A percentile compares a stretch with the other conserved stretches of the same genome.
Conservation (phyloP, 225 moss, liverwort and hornwort genomes). For the Lunularia cruciata region DNA sequence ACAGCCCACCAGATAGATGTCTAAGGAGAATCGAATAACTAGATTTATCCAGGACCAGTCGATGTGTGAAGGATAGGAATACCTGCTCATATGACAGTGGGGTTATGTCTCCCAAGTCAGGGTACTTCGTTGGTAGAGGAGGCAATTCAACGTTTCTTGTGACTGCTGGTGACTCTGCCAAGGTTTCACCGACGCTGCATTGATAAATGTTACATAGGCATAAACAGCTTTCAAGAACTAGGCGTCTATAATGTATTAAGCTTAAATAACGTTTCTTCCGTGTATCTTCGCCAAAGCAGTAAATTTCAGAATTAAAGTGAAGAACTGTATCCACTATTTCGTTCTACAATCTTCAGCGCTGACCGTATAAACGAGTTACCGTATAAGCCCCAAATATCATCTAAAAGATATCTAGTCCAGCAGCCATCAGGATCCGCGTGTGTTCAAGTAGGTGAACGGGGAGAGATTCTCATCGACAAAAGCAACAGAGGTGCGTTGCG, state of each 20-base stretch:
- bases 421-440: too few species aligned
- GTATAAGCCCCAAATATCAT: too few species aligned
- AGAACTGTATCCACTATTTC: background rate
- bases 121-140: constrained; percentile 35
- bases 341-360: background rate
- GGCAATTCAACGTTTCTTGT: constrained; percentile 21
- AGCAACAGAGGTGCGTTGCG: too few species aligned
- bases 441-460: too few species aligned
- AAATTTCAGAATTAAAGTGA: too few species aligned
- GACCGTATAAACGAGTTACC: too few species aligned
- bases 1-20: too few species aligned
- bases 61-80: background rate
- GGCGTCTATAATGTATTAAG: background rate
- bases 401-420: too few species aligned
- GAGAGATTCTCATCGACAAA: too few species aligned
- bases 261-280: background rate
- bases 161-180: constrained; percentile 18
- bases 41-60: too few species aligned
- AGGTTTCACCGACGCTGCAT: constrained; percentile 34
- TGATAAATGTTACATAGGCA: background rate
- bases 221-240: background rate
- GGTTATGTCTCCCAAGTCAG: constrained; percentile 26
- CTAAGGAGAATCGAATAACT: too few species aligned
- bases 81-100: constrained; percentile 38
- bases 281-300: too few species aligned